Evolutionary conservation across 176 grass and related monocot species (phyloP).

Genomic region (Cenchrus fungigraminus): DNA sequence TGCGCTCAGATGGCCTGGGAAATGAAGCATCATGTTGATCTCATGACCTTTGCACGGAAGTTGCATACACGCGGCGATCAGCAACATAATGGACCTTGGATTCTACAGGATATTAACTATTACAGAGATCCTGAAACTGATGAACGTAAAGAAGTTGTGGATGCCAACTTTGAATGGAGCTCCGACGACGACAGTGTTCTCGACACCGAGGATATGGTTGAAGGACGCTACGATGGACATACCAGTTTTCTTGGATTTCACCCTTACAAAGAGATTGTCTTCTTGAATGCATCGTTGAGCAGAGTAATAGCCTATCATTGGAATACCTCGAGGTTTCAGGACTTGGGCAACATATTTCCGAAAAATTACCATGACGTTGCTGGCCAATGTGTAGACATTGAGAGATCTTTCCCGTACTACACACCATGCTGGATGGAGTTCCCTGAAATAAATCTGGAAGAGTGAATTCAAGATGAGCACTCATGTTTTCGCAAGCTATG

Average conservation of each 20-base stretch:
- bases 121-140: background rate
- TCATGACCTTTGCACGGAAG: background rate
- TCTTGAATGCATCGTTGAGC: background rate
- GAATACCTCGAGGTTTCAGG: background rate
- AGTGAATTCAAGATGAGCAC: background rate
- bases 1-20: background rate
- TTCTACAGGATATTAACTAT: background rate
- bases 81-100: background rate
- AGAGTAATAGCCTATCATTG: constrained; percentile 6
- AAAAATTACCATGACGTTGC: background rate
- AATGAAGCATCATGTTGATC: background rate
- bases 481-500: background rate
- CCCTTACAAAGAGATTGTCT: constrained; percentile 21
- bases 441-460: background rate
- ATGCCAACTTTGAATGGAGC: background rate
- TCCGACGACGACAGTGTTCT: background rate
- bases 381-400: background rate
- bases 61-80: background rate
- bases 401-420: background rate
- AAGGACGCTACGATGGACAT: background rate
- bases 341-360: background rate
- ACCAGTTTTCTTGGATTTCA: background rate
- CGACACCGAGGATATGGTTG: background rate
- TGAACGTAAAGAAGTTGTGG: no score
- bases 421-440: constrained; percentile 21